Evolutionary conservation across 176 grass and related monocot species (phyloP).

Genomic region (Leersia perrieri): DNA sequence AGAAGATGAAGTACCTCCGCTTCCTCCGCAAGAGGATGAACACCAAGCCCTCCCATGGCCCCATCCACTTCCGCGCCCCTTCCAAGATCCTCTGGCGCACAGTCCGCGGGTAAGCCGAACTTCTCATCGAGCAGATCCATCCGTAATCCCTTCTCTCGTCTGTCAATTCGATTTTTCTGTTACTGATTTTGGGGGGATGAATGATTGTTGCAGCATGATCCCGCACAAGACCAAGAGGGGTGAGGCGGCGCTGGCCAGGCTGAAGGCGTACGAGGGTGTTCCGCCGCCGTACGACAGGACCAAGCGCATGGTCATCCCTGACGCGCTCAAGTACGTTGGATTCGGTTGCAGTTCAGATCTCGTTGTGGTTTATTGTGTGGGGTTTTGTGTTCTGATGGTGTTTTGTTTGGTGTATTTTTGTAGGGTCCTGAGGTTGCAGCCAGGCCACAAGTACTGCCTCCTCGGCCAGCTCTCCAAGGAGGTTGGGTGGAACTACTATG

Average conservation of each 20-base stretch:
- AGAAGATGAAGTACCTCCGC: slow-evolving; percentile 96
- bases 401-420: not conserved
- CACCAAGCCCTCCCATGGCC: slow-evolving; percentile 91
- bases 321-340: slow-evolving; percentile 74
- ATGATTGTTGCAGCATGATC: slow-evolving; percentile 59
- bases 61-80: slow-evolving; percentile 87
- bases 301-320: slow-evolving; percentile 89
- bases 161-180: not conserved
- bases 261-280: slow-evolving; percentile 87
- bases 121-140: not conserved
- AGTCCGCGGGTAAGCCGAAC: slow-evolving; percentile 69
- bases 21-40: slow-evolving; percentile 97
- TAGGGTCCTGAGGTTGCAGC: slow-evolving; percentile 91
- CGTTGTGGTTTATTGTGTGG: too few species aligned
- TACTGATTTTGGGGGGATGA: not conserved
- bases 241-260: slow-evolving; percentile 73
- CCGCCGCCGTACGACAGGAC: slow-evolving; percentile 88
- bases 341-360: not conserved
- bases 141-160: too few species aligned
- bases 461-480: slow-evolving; percentile 84
- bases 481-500: slow-evolving; percentile 84
- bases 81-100: slow-evolving; percentile 93
- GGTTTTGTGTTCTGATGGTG: not conserved
- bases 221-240: slow-evolving; percentile 97
- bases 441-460: slow-evolving; percentile 89